Base-by-base conservation (phyloP, 2,329 filamentous ascomycete species). In the Stagonosporopsis vannaccii region DNA sequence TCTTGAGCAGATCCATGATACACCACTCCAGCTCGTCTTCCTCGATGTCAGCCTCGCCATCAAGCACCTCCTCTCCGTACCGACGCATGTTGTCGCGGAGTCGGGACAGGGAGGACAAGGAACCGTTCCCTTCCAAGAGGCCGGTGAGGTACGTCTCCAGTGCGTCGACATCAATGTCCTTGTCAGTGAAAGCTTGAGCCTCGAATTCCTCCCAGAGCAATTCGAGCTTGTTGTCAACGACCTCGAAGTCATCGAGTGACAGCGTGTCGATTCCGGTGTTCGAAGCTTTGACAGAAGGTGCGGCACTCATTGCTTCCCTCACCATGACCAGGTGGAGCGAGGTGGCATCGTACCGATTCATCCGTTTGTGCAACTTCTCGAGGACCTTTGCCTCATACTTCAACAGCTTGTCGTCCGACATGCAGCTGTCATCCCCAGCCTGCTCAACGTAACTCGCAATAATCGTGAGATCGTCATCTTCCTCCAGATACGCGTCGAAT, bases 261-360 rank as follows among this genome's bases (percentile, higher is more conserved):
- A 67, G 64, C 2, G 68, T 71, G n/a, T 62, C 54, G 11, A 69
- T 37, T 26, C 57, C 52, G 1, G 57, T 39, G 17, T 60, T 35
- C 13, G 58, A 30, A 11, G 49, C 44, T 8, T 62, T 64, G 15
- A 6, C 7, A 5, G 74, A 66, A 1, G 77, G 70, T 11, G 73
- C 68, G 1, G 75, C 72, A 2, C 57, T n/a, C 33, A 70, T 61
- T 11, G 53, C 60, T 41, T 73, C 61, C 32, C 51, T 65, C 45
- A 86, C 71, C 80, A 88, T 69, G 35, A 80, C 70, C 17, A 82
- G 81, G 66, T 87, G 87, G 28, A 88, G 77, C 6, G 78, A 76
- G 0, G 84, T 84, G 65, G 85, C 84, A 17, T 83, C 78, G 61
- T 85, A 81, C 55, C 82, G 84, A 44, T 80, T 76, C n/a, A 79